phyloP scores from a whole-genome alignment of 2,329 filamentous ascomycete genomes.

The Xylaria sp. region DNA sequence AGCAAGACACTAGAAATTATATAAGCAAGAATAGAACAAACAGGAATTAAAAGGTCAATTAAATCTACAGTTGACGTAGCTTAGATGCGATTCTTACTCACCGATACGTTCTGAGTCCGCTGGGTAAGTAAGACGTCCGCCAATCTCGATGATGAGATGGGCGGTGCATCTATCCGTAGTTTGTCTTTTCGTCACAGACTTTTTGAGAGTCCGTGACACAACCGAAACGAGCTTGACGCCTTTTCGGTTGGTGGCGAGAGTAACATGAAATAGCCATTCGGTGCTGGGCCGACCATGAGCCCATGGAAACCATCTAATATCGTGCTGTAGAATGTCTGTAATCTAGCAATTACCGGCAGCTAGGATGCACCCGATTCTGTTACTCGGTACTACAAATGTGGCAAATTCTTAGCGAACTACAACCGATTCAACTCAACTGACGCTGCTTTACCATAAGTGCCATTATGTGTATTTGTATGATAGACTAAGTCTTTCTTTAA shows the following conservation, averaged over 20 bases:
- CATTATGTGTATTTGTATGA: conserved; percentile 2
- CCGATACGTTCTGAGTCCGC: neutral
- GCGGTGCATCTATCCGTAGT: conserved; percentile 6
- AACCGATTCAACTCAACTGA: neutral
- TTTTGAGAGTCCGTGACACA: conserved; percentile 14
- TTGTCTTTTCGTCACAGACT: neutral
- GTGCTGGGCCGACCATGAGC: neutral
- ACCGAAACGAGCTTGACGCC: neutral
- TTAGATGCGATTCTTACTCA: neutral
- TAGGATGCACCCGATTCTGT: neutral
- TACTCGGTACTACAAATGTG: conserved; percentile 3
- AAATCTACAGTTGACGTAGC: neutral
- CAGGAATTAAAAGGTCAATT: neutral
- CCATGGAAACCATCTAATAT: neutral
- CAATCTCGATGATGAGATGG: neutral
- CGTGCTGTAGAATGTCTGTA: neutral
- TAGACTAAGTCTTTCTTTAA: conserved; percentile 11
- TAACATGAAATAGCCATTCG: conserved; percentile 3
- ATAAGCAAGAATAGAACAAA: neutral
- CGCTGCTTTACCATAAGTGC: neutral
- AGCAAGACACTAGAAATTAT: neutral
- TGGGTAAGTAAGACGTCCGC: neutral
- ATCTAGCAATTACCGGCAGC: neutral
- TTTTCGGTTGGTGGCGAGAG: conserved; percentile 19
- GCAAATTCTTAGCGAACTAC: conserved; percentile 2